Conservation (phyloP, 345 rosid species). For the Gossypium bickii region DNA sequence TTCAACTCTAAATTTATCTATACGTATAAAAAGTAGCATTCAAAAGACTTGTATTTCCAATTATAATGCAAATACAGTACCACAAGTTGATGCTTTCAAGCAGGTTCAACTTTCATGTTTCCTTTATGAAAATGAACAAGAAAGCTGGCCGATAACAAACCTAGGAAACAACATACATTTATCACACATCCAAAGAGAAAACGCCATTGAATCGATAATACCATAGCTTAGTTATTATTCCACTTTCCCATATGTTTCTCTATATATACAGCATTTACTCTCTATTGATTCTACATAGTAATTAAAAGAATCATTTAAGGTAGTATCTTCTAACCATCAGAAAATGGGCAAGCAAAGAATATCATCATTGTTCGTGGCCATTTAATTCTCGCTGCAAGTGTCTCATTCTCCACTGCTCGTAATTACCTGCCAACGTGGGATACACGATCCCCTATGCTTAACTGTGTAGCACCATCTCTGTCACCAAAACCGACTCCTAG, state of each 20-base stretch:
- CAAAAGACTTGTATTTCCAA: background rate
- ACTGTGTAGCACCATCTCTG: background rate
- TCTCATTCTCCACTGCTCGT: background rate
- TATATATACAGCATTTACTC: background rate
- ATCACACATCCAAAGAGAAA: background rate
- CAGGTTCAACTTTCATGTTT: background rate
- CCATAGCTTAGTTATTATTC: background rate
- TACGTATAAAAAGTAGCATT: background rate
- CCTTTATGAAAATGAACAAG: background rate
- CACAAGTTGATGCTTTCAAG: background rate
- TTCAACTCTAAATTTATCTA: too few relatives aligned
- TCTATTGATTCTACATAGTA: background rate
- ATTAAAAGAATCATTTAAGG: background rate
- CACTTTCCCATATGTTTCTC: background rate
- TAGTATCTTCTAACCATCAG: background rate
- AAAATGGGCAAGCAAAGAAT: constrained; percentile 5
- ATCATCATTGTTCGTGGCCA: background rate
- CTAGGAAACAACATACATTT: background rate
- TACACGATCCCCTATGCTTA: background rate
- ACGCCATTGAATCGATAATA: background rate
- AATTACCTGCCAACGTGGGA: background rate
- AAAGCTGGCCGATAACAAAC: background rate
- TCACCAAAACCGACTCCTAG: background rate
- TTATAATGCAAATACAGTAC: background rate
- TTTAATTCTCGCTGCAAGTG: background rate